Evolutionary conservation across 495 filamentous ascomycete genomes (phyloP), one percentile per base, ranked within the genome.

Genomic region (Chaetomium cochliodes): DNA sequence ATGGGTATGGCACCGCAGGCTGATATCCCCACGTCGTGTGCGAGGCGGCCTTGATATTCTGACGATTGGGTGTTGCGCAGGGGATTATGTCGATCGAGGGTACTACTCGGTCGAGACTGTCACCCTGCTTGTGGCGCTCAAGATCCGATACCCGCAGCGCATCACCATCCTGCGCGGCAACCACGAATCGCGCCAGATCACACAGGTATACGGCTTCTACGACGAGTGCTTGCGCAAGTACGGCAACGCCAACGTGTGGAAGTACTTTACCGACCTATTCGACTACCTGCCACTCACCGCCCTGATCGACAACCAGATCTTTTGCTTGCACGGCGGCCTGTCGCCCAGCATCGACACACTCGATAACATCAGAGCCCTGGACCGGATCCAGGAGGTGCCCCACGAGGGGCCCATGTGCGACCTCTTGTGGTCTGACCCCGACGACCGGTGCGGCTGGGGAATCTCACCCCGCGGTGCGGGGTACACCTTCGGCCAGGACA

Each of bases 321-420:
- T 98, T 87, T 98, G 94, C 80, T 87, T 98, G 58, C 94, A 98
- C 80, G 94, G 94, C 70, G 94, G 94, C 65, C 84, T 98, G 60
- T 96, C 91, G 59, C 94, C 94, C 39, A 94, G 90, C 74, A 98
- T 98, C 72, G 94, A 98, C 77, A 98, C 94, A 28, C 87, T 98
- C 41, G 94, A 98, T 80, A 98, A 98, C 77, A 98, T 98, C 74
- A 84, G 93, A 67, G 92, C 92, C 16, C 86, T 98, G 28, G 94
- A 98, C 74, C 86, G 94, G 53, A 97, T 98, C 71, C 94, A 98
- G 79, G 94, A 98, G 80, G 94, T 98, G 42, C 94, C 94, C 26
- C 94, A 98, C 68, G 94, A 98, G 74, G 94, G 94, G 15, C 94
- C 94, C 54, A 98, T 98, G 94, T 98, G 94, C 78, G 94, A 98